phyloP scores from a whole-genome alignment of 2,329 filamentous ascomycete species.

The Cladosporium oxysporum region DNA sequence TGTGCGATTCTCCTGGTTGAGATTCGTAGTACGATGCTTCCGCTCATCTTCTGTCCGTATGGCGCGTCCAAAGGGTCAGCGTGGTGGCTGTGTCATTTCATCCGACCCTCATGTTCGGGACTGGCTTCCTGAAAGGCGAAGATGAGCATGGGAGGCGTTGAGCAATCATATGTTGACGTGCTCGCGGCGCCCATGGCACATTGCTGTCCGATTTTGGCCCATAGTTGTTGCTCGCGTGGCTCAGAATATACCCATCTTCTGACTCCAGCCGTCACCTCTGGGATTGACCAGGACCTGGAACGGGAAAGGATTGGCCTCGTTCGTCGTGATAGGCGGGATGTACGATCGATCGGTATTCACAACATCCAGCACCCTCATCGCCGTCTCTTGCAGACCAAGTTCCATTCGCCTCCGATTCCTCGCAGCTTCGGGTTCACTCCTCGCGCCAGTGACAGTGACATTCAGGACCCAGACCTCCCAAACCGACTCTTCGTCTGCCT shows the following conservation, averaged over 20 bases:
- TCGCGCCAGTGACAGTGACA: slow-evolving; percentile 10
- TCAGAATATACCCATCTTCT: slow-evolving; percentile 24
- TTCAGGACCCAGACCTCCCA: slow-evolving; percentile 21
- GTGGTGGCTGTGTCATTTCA: neutral
- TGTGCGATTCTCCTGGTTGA: neutral
- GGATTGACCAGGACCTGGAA: slow-evolving; percentile 91
- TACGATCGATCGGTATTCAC: slow-evolving; percentile 67
- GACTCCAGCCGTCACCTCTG: slow-evolving; percentile 46
- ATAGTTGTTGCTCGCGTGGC: neutral
- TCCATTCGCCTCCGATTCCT: slow-evolving; percentile 63
- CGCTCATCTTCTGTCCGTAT: neutral
- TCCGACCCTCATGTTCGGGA: neutral
- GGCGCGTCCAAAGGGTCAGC: neutral
- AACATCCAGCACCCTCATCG: slow-evolving; percentile 11
- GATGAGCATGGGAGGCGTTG: neutral
- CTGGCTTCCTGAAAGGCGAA: neutral
- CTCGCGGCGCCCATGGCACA: neutral
- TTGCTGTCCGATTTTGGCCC: neutral
- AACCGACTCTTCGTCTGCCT: slow-evolving; percentile 19
- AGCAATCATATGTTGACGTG: neutral
- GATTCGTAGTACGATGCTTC: neutral
- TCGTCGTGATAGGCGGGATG: slow-evolving; percentile 94
- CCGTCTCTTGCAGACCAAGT: slow-evolving; percentile 8
- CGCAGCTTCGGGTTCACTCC: slow-evolving; percentile 74
- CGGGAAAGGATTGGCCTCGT: slow-evolving; percentile 88